Evolutionary conservation across 768 basidiomycete species (phyloP), one percentile per base, ranked within the genome.

Genomic region (Leucocoprinus leucothites): DNA sequence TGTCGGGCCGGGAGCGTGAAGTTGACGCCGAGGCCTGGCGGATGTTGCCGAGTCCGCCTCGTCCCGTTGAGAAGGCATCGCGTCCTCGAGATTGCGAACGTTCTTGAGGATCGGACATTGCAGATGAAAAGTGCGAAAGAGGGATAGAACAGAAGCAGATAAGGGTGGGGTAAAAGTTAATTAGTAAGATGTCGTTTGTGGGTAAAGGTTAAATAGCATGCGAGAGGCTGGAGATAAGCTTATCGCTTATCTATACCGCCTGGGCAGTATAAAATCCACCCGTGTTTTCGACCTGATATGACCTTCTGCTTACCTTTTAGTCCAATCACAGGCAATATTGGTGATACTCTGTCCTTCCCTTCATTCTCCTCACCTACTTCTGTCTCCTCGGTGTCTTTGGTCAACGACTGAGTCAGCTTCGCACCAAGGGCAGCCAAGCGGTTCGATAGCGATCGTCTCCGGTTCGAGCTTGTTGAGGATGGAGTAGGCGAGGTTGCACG

Each of bases 21-120:
- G 75, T 73, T 6, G 82, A 80, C 1, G 40, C 51, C 26, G 82
- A 78, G 24, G 79, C 53, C 21, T 62, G 71, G 56, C 81, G 78
- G 57, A 89, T 85, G 67, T 90, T 90, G 16, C 87, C 87, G 3
- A 74, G 19, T 8, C 88, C 88, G 4, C 87, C 88, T 56, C 88
- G 76, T 6, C 88, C 88, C 31, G 84, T 78, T 3, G 84, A 85
- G 55, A 80, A 77, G n/a, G 69, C 68, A 0, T 84, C 84, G 41
- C 85, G 78, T 42, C 84, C 84, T 58, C 83, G 75, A 21, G 84
- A 84, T 24, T 72, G 58, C 40, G 84, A 86, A 49, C 80, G 82
- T 49, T 76, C 75, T 38, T 58, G 43, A 38, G 36, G 35, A 21
- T 16, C 11, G 14, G 54, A 48, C 45, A 43, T 49, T 13, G 25